Base-by-base conservation (phyloP, 306 rosid species). In the Sindora glabra region DNA sequence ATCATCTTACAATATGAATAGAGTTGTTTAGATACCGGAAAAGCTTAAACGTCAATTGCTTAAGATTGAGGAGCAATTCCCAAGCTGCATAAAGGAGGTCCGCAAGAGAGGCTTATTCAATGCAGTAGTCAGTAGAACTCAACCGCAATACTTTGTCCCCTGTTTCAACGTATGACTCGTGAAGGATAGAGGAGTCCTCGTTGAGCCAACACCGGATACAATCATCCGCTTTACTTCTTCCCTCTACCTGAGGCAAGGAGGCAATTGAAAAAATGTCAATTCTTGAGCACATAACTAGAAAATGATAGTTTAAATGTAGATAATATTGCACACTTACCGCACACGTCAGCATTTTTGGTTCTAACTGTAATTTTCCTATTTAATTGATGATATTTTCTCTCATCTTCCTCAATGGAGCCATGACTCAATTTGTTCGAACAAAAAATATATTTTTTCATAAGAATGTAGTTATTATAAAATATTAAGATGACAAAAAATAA, bases 191-290 rank as follows among this genome's bases (percentile, higher is more conserved):
- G 97, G 94, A 68, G 76, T 94, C 45, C 95, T 94, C 71, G 97
- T 95, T n/a, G 89, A 94, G 84, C 83, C 99, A 30, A 94, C 97
- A 21, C 99, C 89, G 65, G 86, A 89, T 60, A 32, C 97, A 24
- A 89, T 84, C 22, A 86, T 94, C 57, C 89, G 97, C 49, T 82
- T 89, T 74, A 94, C 97, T 67, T 97, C 99, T 12, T 95, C 99
- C 1, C 86, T 94, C 26, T 76, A 89, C 63, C 73, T 94, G 17
- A 84, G 97, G 99, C 84, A 82, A 68, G 49, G 30, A 68, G 72
- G 48, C 49, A 45, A 19, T 69, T 40, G 26, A 64, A 51, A 36
- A 14, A 1, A 34, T 51, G 32, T 1, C 30, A 29, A n/a, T 32
- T 2, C 44, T 29, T 45, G 18, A 12, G 48, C 45, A n/a, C 27